Conservation (phyloP, 139 green algal species). For the Coelastrella sp. region DNA sequence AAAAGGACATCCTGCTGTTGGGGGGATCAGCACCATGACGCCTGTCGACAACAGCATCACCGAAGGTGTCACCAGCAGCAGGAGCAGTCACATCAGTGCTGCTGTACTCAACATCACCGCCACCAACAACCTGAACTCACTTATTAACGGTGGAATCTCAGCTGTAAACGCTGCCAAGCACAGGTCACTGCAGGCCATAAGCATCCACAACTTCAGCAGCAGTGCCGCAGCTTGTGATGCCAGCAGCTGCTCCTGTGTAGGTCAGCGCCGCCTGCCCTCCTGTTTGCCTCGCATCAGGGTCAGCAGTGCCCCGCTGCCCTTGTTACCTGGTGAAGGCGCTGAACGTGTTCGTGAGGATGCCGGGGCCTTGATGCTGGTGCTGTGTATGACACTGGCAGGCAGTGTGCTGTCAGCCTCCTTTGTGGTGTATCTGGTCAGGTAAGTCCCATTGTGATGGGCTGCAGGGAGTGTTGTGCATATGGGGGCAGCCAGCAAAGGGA, state of each 20-base stretch:
- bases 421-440: slow-evolving; percentile 76
- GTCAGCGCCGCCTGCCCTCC: slow-evolving; percentile 7
- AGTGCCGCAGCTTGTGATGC: neutral
- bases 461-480: no score
- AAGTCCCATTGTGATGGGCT: no score
- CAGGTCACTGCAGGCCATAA: neutral
- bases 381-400: slow-evolving; percentile 76
- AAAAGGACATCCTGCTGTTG: neutral
- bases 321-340: slow-evolving; percentile 56
- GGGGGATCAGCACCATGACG: no score
- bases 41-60: neutral
- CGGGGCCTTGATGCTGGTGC: slow-evolving; percentile 74
- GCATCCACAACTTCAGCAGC: neutral
- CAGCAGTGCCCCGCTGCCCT: slow-evolving; percentile 44
- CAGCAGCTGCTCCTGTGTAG: neutral
- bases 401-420: slow-evolving; percentile 72
- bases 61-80: neutral
- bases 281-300: slow-evolving; percentile 47
- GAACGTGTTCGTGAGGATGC: slow-evolving; percentile 48
- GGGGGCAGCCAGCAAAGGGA: no score
- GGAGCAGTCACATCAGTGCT: neutral
- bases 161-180: neutral
- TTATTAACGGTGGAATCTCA: neutral
- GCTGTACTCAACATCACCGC: neutral
- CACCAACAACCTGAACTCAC: neutral